These are phyloP conservation scores for Fragilaria crotonensis DNA, from an alignment of 108 stramenopile genomes.

Conservation along the genomic window DNA sequence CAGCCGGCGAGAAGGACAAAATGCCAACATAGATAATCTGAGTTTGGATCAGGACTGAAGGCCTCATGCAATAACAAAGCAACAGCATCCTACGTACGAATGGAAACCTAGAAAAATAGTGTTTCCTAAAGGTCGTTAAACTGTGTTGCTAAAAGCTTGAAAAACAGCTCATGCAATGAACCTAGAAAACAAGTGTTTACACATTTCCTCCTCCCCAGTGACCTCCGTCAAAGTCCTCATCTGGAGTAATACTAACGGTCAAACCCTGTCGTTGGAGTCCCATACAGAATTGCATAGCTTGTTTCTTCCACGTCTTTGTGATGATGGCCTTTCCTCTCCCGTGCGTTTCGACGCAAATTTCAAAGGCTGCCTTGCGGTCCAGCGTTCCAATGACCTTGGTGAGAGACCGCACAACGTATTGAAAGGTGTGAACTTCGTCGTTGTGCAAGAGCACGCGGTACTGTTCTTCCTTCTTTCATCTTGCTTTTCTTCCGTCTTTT, in stretches of 20 bases:
- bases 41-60: too few species aligned
- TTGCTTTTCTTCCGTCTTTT: slow-evolving; percentile 63
- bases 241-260: slow-evolving; percentile 90
- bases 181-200: too few species aligned
- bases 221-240: slow-evolving; percentile 75
- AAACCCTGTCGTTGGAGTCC: slow-evolving; percentile 85
- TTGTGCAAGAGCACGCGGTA: slow-evolving; percentile 94
- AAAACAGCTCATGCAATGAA: too few species aligned
- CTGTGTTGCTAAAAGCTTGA: too few species aligned
- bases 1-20: too few species aligned
- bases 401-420: slow-evolving; percentile 89
- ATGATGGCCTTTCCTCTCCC: slow-evolving; percentile 90
- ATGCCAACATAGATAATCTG: too few species aligned
- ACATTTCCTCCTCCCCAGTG: slow-evolving; percentile 62
- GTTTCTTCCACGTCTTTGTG: slow-evolving; percentile 84
- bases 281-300: slow-evolving; percentile 85
- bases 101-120: too few species aligned
- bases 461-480: slow-evolving; percentile 68
- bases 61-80: too few species aligned
- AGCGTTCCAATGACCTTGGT: slow-evolving; percentile 83
- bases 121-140: too few species aligned
- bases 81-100: too few species aligned
- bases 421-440: slow-evolving; percentile 94
- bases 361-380: slow-evolving; percentile 82
- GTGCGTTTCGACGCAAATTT: slow-evolving; percentile 88